Conservation (phyloP, 108 stramenopile species). For the Skeletonema marinoi region DNA sequence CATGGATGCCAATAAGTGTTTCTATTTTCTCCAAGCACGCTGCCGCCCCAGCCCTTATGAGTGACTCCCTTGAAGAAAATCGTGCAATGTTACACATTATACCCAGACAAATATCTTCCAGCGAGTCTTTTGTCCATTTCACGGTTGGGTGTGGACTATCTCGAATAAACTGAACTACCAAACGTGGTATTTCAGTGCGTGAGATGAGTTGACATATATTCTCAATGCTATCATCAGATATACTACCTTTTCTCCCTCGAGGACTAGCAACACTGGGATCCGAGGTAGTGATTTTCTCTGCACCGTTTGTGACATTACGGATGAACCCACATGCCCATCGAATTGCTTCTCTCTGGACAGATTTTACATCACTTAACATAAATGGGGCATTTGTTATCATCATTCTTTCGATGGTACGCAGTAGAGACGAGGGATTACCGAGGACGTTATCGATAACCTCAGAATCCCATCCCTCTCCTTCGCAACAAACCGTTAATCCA, state of each 20-base stretch:
- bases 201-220: slow-evolving; percentile 84
- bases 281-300: not conserved
- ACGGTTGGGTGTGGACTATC: slow-evolving; percentile 82
- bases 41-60: slow-evolving; percentile 81
- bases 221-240: slow-evolving; percentile 65
- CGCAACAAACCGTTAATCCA: not conserved
- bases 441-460: slow-evolving; percentile 11
- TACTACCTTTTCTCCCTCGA: slow-evolving; percentile 11
- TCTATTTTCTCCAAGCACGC: slow-evolving; percentile 87
- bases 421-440: slow-evolving; percentile 82
- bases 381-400: slow-evolving; percentile 78
- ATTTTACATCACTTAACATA: slow-evolving; percentile 4
- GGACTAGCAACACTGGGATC: not conserved
- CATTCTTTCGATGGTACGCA: slow-evolving; percentile 82
- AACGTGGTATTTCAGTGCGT: slow-evolving; percentile 87
- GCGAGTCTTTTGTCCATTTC: slow-evolving; percentile 88
- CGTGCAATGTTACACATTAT: slow-evolving; percentile 88
- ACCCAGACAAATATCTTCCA: slow-evolving; percentile 90
- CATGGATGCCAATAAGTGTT: slow-evolving; percentile 57
- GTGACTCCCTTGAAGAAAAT: slow-evolving; percentile 79
- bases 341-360: slow-evolving; percentile 88
- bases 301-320: slow-evolving; percentile 68
- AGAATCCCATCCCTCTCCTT: not conserved
- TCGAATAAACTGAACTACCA: slow-evolving; percentile 84
- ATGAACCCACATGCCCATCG: slow-evolving; percentile 93